Evolutionary conservation across 2,329 filamentous ascomycete species (phyloP), one percentile per base, ranked within the genome.

Genomic region (Setomelanomma holmii): DNA sequence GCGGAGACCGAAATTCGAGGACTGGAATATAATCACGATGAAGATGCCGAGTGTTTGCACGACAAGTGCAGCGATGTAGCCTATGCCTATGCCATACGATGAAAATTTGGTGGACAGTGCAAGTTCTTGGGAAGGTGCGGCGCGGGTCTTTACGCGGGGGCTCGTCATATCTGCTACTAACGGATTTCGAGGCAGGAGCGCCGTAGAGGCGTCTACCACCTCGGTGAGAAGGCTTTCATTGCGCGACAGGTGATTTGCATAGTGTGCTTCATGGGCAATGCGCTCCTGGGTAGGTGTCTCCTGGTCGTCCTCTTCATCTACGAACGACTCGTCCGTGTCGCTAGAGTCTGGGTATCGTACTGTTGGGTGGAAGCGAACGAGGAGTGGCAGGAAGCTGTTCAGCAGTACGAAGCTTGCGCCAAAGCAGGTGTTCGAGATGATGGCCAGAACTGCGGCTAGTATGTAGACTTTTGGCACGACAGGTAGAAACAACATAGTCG

Each of bases 341-440:
- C 53, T 66, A 3, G 61, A 67, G 14, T 60, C 64, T n/a, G 61
- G 59, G 38, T 73, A 73, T 49, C 77, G 73, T 30, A 84, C 73
- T 5, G 75, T 76, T 10, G 91, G 91, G 73, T 98, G 92, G 69
- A 96, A 87, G 40, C 93, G 86, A 51, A 98, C 95, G 8, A 99
- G 82, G 7, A 99, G 80, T 0, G 95, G 95, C 38, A 99, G 79
- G 67, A 97, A 99, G 0, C 93, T 96, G 76, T 99, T 99, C 40
- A 99, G 79, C 11, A 99, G 82, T 2, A 99, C 95, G 73, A 96
- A 98, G 0, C 92, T 96, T 14, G 93, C 92, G 19, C 95, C 95
- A 69, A 97, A 96, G 39, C 91, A 93, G 1, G 91, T 96, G 72
- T 98, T 98, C 30, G 93, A 90, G 43, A 98, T 80, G 59, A 98